Percentiles rank a stretch among this genome's conserved stretches.
These are phyloP conservation scores for Davidsoniella virescens DNA, from an alignment of 2,329 filamentous ascomycete species.

Conservation along the genomic window DNA sequence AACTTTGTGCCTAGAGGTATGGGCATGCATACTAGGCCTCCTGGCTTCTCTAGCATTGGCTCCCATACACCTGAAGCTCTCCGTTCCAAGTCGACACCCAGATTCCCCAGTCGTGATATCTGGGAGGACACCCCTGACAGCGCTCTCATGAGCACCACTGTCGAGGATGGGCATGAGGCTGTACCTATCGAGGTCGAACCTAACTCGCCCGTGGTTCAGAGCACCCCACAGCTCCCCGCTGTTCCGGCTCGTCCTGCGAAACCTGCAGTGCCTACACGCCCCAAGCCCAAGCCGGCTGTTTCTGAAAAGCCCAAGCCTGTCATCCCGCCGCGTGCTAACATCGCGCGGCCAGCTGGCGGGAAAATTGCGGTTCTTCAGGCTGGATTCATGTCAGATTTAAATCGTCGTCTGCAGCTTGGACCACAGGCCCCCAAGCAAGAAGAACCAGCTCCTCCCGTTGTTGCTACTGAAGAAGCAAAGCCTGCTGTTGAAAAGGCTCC, in stretches of 20 bases:
- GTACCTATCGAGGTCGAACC: background rate
- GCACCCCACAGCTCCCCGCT: conserved; percentile 1
- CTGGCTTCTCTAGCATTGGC: background rate
- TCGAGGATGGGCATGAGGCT: conserved; percentile 21
- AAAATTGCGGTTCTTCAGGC: conserved; percentile 88
- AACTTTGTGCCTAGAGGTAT: conserved; percentile 28
- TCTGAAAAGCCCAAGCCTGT: conserved; percentile 62
- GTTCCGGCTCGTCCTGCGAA: conserved; percentile 20
- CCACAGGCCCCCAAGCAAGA: conserved; percentile 68
- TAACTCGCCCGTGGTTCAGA: background rate
- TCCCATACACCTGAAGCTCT: conserved; percentile 1
- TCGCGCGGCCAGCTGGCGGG: conserved; percentile 49
- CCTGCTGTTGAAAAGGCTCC: conserved; percentile 40
- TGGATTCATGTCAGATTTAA: conserved; percentile 84
- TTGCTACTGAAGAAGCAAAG: conserved; percentile 38
- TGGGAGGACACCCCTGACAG: conserved; percentile 92
- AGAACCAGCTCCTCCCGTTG: conserved; percentile 32
- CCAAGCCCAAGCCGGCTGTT: conserved; percentile 35
- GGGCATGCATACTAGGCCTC: conserved; percentile 12
- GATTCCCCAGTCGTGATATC: conserved; percentile 77
- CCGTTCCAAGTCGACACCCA: conserved; percentile 2
- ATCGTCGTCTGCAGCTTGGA: conserved; percentile 73
- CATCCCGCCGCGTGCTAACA: conserved; percentile 41
- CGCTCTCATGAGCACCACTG: conserved; percentile 60
- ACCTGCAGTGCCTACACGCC: conserved; percentile 24